Base-by-base conservation (phyloP, 352 stramenopile genomes). In the Stephanocyclus meneghinianus region DNA sequence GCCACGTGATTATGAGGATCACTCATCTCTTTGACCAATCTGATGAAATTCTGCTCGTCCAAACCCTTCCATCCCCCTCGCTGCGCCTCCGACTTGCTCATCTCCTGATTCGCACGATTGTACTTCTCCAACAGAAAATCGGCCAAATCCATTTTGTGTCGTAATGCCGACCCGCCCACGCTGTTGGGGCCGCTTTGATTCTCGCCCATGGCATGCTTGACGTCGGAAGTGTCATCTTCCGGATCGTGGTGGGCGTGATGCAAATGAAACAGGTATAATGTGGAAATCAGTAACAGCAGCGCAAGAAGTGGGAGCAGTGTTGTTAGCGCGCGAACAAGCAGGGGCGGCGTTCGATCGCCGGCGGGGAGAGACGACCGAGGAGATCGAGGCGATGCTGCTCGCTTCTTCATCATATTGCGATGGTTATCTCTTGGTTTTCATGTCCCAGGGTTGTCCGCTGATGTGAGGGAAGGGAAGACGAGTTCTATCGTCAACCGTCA, bases 61-160 rank as follows among this genome's bases (percentile, higher is more conserved):
- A 57, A 65, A 47, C 73, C 73, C 65, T 44, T 80, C 56, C 65
- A 80, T 16, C 57, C 57, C 1, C 57, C 57, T 15, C 64, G 53
- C 48, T 76, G 60, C 7, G 74, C 74, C 65, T 75, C 74, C 65
- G 45, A 50, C n/a, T 67, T 53, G 35, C 55, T 59, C 47, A 71
- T 40, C 13, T 68, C 56, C 13, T 40, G 9, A 37, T 65, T 35
- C 11, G 47, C 47, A 8, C 51, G 42, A 40, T 81, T 59, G 29
- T 76, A 66, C 57, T 76, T 81, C 45, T 76, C 37, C 40, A 81
- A 56, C 2, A 81, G 51, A 50, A 69, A 81, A 55, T 81, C 7
- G 6, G 74, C 74, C 60, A 81, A 45, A 26, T 81, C 74, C 59
- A 81, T 73, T 72, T 81, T 81, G 48, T 81, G 74, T 42, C 37